Percentiles rank a stretch among this genome's conserved stretches.
Conservation (phyloP, 73 alveolate species). For the Halteria grandinella region DNA sequence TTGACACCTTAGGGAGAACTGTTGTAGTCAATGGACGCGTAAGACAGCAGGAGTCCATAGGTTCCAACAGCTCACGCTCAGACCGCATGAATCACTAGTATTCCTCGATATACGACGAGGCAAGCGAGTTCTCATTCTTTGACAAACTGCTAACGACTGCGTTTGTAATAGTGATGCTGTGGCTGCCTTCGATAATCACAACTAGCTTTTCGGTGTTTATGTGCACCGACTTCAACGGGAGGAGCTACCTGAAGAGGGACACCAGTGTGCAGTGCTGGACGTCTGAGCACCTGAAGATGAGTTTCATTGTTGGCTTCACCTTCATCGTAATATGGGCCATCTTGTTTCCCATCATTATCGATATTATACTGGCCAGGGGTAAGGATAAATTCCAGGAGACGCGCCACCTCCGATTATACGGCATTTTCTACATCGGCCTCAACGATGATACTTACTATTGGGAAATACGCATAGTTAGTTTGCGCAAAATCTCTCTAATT, state of each 20-base stretch:
- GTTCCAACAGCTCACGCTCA: no score
- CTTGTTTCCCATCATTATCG: conserved; percentile 27
- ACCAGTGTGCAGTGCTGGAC: conserved; percentile 46
- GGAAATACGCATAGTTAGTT: conserved; percentile 25
- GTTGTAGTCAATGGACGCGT: no score
- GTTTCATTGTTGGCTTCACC: conserved; percentile 54
- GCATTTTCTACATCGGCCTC: conserved; percentile 53
- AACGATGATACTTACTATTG: conserved; percentile 32
- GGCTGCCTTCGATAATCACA: conserved; percentile 45
- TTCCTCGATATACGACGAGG: no score
- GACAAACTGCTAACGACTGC: no score
- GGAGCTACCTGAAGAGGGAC: conserved; percentile 32
- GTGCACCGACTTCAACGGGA: conserved; percentile 44
- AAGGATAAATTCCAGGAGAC: not conserved
- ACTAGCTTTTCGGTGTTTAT: conserved; percentile 45
- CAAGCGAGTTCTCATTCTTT: no score
- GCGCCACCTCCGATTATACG: conserved; percentile 3
- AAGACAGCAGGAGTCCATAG: no score
- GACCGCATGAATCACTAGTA: no score
- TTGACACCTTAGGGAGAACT: no score
- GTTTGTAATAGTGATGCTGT: conserved; percentile 12
- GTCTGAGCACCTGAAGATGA: conserved; percentile 43
- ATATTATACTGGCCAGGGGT: conserved; percentile 10
- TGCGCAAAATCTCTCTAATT: conserved; percentile 32
- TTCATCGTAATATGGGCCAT: conserved; percentile 51